Evolutionary conservation across 2,329 filamentous ascomycete species (phyloP), one percentile per base, ranked within the genome.

Genomic region (Epichloe amarillans): DNA sequence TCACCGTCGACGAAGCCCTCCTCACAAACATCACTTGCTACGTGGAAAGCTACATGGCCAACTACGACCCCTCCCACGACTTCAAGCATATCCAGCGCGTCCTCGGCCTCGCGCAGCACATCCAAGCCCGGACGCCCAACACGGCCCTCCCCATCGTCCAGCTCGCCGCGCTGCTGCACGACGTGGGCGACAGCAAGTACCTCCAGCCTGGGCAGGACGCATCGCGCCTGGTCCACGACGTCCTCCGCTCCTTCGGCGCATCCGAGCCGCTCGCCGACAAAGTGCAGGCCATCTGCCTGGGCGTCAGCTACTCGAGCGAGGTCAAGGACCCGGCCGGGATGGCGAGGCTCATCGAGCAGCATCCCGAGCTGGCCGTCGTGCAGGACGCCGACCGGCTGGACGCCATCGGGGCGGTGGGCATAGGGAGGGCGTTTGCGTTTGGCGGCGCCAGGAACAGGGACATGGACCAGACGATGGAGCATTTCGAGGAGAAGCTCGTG

Each of bases 361-460:
- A 86, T 63, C 87, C 87, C 1, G 67, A 69, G 57, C 61, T 71
- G 36, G 89, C 80, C 0, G 79, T 95, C 46, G 88, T 96, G 35
- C 90, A 96, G 68, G 91, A 96, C 66, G 90, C 90, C 4, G 91
- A 96, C 69, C 76, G 90, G 6, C 72, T 97, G n/a, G 91, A 97
- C 68, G 86, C 89, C 4, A 82, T 96, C 47, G 91, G 90, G 1
- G 88, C 86, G 0, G 79, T 96, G 33, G 91, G 91, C 0, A 83
- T 95, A 51, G 90, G 80, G 2, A 73, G 91, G 42, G 80, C 62
- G 6, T 71, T 71, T 57, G 61, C 67, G 4, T 96, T 82, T 64
- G 80, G 84, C 0, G 89, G 84, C 0, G 83, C 82, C 11, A 80
- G 76, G 64, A 64, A 66, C 4, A 69, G 72, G 23, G 75, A 72